Evolutionary conservation across 2,329 filamentous ascomycete genomes (phyloP), one percentile per base, ranked within the genome.

Genomic region (Zymoseptoria pseudotritici): DNA sequence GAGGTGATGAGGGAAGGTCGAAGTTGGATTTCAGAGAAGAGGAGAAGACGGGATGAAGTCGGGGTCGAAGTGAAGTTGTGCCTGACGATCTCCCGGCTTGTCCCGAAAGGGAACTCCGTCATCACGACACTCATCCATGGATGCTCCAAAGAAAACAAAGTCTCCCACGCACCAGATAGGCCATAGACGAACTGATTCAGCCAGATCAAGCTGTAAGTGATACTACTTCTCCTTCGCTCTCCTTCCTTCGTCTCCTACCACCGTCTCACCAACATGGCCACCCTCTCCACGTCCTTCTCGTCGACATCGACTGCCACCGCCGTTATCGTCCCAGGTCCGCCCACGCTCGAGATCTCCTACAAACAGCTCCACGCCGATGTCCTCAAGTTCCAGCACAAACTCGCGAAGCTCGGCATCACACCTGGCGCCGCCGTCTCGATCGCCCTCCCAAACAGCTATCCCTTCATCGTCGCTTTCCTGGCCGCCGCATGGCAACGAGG

Each of bases 391-490:
- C 90, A 94, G 78, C 79, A 80, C 71, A 89, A 90, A 76, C 85
- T 95, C 63, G 90, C 90, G 22, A 81, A 81, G 54, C 80, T 93
- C 58, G 90, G 90, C 65, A 85, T 95, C 63, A 79, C 81, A 59
- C 81, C 83, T 51, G 81, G 82, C 65, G 83, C 86, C 13, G 86
- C 89, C 53, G 89, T 95, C 56, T 94, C 90, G 54, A 91, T 95
- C 72, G 88, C 90, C 26, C 82, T 91, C 19, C 83, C 88, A 61
- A 95, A 95, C 78, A 91, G 87, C 57, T 92, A 91, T 75, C 89
- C 92, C 74, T 94, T 95, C 76, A 89, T 95, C 71, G 86, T 94
- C 59, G 86, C 90, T 2, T 96, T 95, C 76, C 82, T 95, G 52
- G 90, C 90, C n/a, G 83, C 86, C 19, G 85, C 89, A n/a, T 91